These are phyloP conservation scores for Olyra latifolia DNA, from an alignment of 176 grass and related monocot species.

Conservation along the genomic window DNA sequence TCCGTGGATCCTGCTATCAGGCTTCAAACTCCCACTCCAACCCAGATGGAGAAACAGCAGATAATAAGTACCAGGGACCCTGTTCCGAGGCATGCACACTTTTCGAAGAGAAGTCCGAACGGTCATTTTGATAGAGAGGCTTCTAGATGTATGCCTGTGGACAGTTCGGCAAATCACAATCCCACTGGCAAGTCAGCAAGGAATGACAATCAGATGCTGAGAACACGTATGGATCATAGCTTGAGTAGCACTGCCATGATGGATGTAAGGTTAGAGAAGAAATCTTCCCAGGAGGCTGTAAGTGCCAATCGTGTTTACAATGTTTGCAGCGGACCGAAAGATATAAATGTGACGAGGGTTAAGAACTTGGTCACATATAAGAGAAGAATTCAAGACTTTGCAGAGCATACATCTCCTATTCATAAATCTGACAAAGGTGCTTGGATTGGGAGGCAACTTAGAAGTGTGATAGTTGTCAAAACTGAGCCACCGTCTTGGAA, in stretches of 20 bases:
- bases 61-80: constrained; percentile 32
- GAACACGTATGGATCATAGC: neutral
- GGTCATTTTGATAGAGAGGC: constrained; percentile 23
- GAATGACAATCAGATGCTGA: constrained; percentile 12
- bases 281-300: too few species aligned
- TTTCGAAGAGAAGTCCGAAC: constrained; percentile 28
- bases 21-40: constrained; percentile 5
- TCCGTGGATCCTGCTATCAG: constrained; percentile 2
- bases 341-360: too few species aligned
- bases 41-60: neutral
- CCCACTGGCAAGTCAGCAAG: neutral
- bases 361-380: too few species aligned
- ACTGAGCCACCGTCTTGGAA: constrained; percentile 32
- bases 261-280: too few species aligned
- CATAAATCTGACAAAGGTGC: constrained; percentile 18
- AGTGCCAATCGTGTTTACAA: too few species aligned
- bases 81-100: constrained; percentile 27
- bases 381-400: too few species aligned
- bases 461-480: constrained; percentile 26
- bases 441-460: constrained; percentile 40
- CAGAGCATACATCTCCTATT: neutral
- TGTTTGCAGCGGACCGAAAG: too few species aligned
- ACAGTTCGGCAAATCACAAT: neutral
- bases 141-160: neutral
- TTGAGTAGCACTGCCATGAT: too few species aligned